These are phyloP conservation scores for Nidularia sp. DNA, from an alignment of 768 basidiomycete species.

Conservation along the genomic window DNA sequence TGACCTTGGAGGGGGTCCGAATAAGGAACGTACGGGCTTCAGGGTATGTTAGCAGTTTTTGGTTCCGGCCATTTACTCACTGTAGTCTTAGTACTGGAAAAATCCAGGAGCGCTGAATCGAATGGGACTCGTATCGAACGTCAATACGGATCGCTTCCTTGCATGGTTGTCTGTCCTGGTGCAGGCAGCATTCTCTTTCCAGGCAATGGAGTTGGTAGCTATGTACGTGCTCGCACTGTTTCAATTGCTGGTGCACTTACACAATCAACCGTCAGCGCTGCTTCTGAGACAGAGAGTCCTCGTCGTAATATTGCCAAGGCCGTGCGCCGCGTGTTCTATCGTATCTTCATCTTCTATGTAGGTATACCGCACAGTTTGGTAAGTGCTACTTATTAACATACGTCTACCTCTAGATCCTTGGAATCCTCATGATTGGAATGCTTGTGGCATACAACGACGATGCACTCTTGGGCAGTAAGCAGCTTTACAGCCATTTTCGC, in stretches of 20 bases:
- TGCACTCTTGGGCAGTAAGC: slow-evolving; percentile 36
- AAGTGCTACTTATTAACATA: neutral
- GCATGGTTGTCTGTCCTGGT: slow-evolving; percentile 40
- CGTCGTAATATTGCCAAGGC: slow-evolving; percentile 77
- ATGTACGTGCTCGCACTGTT: slow-evolving; percentile 34
- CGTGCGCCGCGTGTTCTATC: slow-evolving; percentile 72
- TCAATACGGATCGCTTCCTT: slow-evolving; percentile 45
- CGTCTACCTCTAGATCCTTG: slow-evolving; percentile 43
- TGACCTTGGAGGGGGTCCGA: slow-evolving; percentile 75
- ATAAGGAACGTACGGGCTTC: slow-evolving; percentile 65
- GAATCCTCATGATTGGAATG: slow-evolving; percentile 74
- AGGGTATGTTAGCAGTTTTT: slow-evolving; percentile 32
- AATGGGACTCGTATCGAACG: slow-evolving; percentile 32
- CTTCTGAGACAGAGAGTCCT: slow-evolving; percentile 75
- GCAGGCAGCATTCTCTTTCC: slow-evolving; percentile 69
- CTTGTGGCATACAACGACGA: slow-evolving; percentile 68
- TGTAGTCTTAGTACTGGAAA: slow-evolving; percentile 51
- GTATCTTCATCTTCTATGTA: slow-evolving; percentile 77
- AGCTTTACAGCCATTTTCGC: neutral
- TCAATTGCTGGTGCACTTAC: neutral
- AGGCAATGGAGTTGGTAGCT: slow-evolving; percentile 73
- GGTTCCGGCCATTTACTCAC: neutral
- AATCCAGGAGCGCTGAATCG: slow-evolving; percentile 60
- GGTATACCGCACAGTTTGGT: slow-evolving; percentile 10
- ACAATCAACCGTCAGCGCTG: slow-evolving; percentile 39